Evolutionary conservation across 1,139 yeast genomes (phyloP), one percentile per base, ranked within the genome.

Genomic region (Candida pseudoviswanathii): DNA sequence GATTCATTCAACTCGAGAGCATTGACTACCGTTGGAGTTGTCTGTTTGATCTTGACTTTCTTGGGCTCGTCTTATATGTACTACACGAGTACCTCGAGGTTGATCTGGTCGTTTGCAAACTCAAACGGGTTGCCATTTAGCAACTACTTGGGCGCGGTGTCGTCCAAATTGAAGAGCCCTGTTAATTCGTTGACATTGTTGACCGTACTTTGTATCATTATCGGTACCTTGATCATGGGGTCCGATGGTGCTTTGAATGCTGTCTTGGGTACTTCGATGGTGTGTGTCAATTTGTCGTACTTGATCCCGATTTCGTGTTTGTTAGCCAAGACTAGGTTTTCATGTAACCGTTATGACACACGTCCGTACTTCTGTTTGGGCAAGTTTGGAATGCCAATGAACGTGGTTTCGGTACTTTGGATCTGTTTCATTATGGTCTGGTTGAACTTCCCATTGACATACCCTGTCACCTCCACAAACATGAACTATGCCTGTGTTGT

Each of bases 401-500:
- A 71, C 49, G 42, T 61, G 1, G 60, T 66, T 22, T 58, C 74
- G 1, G 57, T 68, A 2, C 33, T 56, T 24, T 68, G 73, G 71
- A 62, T 61, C 2, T 55, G 61, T 39, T 67, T 68, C 49, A 62
- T 65, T 21, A 59, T 64, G 58, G 63, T 68, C 4, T 66, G 70
- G 66, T 57, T 66, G 43, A 61, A 62, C 44, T 67, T 68, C 52
- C 72, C 72, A 9, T 48, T 64, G 4, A 52, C 54, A 1, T 52
- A 58, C 34, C 75, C 76, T 1, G 74, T 70, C 6, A 57, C 59
- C 31, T 56, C 71, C 4, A 60, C 58, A 21, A 64, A 61, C 41
- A 71, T 71, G 76, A 71, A 71, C 53, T 71, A 70, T 52, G 70
- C 75, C 0, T 66, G 68, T 47, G 75, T 65, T 1, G 72, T 71